These are phyloP conservation scores for Oldenlandia corymbosa DNA, from an alignment of 257 asterid genomes.

Conservation along the genomic window DNA sequence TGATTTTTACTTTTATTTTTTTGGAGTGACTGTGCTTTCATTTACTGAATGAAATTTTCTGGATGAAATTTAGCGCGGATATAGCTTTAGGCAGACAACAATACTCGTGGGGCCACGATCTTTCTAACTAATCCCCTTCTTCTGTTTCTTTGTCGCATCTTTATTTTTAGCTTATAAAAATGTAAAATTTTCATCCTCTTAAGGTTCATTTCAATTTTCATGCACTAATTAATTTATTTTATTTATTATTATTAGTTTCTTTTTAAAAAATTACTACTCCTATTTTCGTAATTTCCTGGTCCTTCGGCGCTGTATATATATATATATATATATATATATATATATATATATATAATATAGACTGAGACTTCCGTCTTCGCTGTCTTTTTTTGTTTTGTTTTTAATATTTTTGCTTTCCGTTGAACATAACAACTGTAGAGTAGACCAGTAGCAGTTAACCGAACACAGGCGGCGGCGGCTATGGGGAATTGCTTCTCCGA, in stretches of 20 bases:
- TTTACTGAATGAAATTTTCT: no score
- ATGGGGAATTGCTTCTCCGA: constrained; percentile 99
- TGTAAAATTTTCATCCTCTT: no score
- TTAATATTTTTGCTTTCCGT: no score
- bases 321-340: no score
- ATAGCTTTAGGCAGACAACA: constrained; percentile 5
- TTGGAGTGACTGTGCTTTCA: no score
- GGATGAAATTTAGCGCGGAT: background rate
- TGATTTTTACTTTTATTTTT: no score
- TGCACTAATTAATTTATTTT: background rate
- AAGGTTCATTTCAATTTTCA: constrained; percentile 3
- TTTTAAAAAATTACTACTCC: background rate
- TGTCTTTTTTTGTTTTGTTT: background rate
- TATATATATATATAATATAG: no score
- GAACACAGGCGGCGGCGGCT: constrained; percentile 25
- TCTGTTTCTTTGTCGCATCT: constrained; percentile 6
- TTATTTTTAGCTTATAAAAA: background rate
- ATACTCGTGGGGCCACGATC: constrained; percentile 9
- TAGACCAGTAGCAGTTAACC: background rate
- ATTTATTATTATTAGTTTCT: no score
- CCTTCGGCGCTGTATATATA: background rate
- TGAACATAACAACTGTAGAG: background rate
- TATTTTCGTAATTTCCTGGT: background rate
- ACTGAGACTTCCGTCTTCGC: no score
- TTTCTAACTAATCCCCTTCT: background rate